Percentiles rank a stretch among this genome's conserved stretches.
phyloP scores from a whole-genome alignment of 768 basidiomycete species.

The Lentinula guzmanii region DNA sequence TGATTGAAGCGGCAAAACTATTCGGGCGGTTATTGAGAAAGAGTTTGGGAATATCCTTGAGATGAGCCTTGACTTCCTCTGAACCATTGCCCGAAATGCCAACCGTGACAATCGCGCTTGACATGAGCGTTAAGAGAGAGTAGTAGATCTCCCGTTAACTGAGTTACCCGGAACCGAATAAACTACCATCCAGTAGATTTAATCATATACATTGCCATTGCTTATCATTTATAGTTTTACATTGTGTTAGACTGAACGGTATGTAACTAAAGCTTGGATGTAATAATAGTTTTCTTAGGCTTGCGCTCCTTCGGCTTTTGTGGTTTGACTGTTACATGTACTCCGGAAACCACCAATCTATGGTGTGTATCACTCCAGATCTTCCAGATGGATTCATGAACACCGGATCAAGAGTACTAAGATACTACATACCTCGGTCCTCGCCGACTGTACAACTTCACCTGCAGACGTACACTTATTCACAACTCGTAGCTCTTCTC shows the following conservation, averaged over 20 bases:
- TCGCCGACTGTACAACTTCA: conserved; percentile 19
- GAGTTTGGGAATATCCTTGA: background rate
- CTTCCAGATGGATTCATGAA: conserved; percentile 12
- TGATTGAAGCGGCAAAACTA: background rate
- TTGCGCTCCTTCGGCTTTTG: conserved; percentile 9
- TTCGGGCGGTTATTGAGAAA: background rate
- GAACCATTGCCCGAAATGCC: background rate
- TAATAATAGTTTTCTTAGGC: background rate
- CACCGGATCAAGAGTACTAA: background rate
- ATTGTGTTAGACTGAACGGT: background rate
- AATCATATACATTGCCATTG: too few relatives aligned
- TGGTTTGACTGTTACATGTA: conserved; percentile 25
- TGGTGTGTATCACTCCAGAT: conserved; percentile 25
- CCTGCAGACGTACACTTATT: conserved; percentile 26
- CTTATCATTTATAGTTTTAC: too few relatives aligned
- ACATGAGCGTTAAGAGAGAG: conserved; percentile 1
- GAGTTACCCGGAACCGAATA: background rate
- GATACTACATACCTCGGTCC: conserved; percentile 23
- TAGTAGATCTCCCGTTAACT: background rate
- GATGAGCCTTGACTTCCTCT: background rate
- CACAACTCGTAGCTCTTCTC: conserved; percentile 25
- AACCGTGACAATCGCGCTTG: background rate
- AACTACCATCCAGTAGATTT: too few relatives aligned
- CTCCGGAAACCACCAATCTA: conserved; percentile 24
- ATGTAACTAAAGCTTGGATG: background rate